Evolutionary conservation across 2,329 filamentous ascomycete genomes (phyloP).

Genomic region (Colletotrichum godetiae): DNA sequence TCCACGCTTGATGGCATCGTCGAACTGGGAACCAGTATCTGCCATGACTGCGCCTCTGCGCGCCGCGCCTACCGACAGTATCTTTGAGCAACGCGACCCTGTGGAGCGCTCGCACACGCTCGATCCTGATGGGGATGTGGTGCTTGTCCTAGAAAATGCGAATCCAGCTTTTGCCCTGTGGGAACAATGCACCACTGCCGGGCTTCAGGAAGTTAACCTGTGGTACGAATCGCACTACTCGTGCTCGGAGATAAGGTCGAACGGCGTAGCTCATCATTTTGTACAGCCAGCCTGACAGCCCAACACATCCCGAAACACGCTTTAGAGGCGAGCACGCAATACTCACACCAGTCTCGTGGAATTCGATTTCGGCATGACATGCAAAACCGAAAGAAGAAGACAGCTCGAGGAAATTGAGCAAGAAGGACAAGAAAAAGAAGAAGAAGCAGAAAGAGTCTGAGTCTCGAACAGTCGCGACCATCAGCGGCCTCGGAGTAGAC

Average conservation of each 20-base stretch:
- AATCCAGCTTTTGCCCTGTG: neutral
- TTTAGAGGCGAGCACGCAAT: neutral
- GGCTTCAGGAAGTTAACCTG: neutral
- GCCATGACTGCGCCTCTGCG: neutral
- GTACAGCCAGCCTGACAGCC: neutral
- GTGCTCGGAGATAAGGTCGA: neutral
- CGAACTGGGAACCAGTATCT: neutral
- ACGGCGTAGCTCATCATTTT: neutral
- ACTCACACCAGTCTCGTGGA: neutral
- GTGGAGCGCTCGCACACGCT: neutral
- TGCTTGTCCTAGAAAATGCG: neutral
- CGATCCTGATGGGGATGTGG: conserved; percentile 5
- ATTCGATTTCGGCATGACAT: neutral
- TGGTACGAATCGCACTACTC: neutral
- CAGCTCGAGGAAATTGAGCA: neutral
- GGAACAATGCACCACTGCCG: neutral
- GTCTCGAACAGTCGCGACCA: neutral
- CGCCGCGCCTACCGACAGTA: neutral
- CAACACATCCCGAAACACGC: neutral
- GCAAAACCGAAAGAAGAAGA: neutral
- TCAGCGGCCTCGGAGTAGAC: neutral
- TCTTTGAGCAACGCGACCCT: neutral
- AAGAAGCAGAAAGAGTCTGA: neutral
- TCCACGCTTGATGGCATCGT: neutral
- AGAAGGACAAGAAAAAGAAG: neutral